Conservation (phyloP, 441 rosid genomes). For the Raphanus hybrid region DNA sequence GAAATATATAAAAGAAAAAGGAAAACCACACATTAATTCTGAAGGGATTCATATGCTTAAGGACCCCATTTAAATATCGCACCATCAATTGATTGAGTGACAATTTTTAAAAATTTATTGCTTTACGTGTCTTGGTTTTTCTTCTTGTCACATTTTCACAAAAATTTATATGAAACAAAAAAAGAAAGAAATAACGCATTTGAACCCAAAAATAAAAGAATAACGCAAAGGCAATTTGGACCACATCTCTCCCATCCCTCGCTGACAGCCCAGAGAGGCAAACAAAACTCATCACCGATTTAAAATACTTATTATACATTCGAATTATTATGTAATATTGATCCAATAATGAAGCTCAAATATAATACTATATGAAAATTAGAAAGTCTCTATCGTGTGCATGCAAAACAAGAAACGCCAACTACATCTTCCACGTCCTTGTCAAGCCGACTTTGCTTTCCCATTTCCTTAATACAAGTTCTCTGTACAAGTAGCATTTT, state of each 20-base stretch:
- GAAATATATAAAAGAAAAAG: not conserved
- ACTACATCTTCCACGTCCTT: constrained; percentile 30
- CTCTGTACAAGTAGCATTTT: constrained; percentile 17
- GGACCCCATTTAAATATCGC: constrained; percentile 30
- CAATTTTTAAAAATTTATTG: constrained; percentile 11
- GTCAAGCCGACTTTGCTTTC: constrained; percentile 34
- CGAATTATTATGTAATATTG: constrained; percentile 12
- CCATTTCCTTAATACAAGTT: constrained; percentile 7
- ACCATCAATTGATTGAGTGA: constrained; percentile 12
- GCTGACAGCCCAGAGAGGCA: constrained; percentile 23
- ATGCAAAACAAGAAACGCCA: constrained; percentile 34
- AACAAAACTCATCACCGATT: constrained; percentile 21
- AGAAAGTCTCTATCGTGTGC: constrained; percentile 16
- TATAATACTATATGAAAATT: not conserved
- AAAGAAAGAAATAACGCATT: too few relatives aligned
- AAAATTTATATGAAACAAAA: not conserved
- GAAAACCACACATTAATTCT: not conserved
- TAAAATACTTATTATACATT: constrained; percentile 4
- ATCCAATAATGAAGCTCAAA: constrained; percentile 24
- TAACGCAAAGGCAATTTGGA: constrained; percentile 8
- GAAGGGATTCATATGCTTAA: constrained; percentile 18
- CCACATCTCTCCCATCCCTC: constrained; percentile 30
- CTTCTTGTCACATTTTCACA: constrained; percentile 30
- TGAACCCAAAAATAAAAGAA: not conserved
- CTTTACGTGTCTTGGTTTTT: not conserved